These are phyloP conservation scores for Glomus cerebriforme DNA, from an alignment of 192 early-diverging fungal species.

Conservation along the genomic window DNA sequence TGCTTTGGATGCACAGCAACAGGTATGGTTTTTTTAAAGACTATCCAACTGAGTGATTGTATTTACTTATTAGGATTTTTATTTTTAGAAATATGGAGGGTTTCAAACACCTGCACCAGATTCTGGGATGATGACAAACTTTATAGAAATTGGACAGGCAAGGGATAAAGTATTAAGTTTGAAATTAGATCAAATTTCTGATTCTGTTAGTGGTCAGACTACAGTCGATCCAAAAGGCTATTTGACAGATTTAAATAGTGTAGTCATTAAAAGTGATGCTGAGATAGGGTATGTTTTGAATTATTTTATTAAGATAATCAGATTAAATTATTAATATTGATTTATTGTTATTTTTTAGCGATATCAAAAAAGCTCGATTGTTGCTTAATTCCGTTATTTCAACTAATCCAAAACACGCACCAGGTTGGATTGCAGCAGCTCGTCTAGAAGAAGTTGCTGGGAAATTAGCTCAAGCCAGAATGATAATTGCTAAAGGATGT, in stretches of 20 bases:
- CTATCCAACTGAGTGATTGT: no score
- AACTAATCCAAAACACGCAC: conserved; percentile 94
- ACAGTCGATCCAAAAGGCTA: conserved; percentile 96
- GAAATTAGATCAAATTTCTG: conserved; percentile 90
- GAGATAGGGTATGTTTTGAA: conserved; percentile 56
- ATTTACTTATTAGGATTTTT: no score
- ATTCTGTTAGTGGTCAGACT: conserved; percentile 83
- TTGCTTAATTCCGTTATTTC: conserved; percentile 88
- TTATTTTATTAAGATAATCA: neutral
- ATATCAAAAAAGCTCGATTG: conserved; percentile 88
- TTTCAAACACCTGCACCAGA: conserved; percentile 59
- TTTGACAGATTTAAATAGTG: conserved; percentile 86
- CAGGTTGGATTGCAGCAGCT: conserved; percentile 98
- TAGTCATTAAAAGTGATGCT: conserved; percentile 76
- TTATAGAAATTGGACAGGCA: conserved; percentile 90
- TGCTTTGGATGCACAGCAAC: conserved; percentile 64
- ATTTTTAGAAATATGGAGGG: conserved; percentile 48
- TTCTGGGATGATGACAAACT: conserved; percentile 78
- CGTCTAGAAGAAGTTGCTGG: conserved; percentile 93
- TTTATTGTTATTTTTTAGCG: conserved; percentile 48
- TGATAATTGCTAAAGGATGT: conserved; percentile 88
- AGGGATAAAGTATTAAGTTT: conserved; percentile 88
- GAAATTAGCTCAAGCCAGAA: conserved; percentile 80
- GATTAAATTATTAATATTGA: neutral
- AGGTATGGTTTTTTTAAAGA: no score